phyloP scores from a whole-genome alignment of 208 protist genomes.

The Tritrichomonas foetus region DNA sequence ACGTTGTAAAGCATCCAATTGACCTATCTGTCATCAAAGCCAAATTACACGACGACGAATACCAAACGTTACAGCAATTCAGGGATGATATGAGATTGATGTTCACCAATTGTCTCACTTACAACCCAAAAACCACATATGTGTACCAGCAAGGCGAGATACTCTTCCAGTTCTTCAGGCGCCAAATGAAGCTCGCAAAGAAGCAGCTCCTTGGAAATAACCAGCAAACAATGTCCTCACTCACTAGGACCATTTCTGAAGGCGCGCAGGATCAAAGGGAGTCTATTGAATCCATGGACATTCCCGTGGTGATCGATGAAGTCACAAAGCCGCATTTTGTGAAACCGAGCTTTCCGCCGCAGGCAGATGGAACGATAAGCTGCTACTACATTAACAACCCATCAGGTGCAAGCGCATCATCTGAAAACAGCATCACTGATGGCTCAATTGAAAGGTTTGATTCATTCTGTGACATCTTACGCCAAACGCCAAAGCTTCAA shows the following conservation, averaged over 20 bases:
- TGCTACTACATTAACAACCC: too few relatives aligned
- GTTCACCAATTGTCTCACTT: background rate
- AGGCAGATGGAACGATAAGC: too few relatives aligned
- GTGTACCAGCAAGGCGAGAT: background rate
- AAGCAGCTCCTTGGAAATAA: background rate
- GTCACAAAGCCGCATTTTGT: too few relatives aligned
- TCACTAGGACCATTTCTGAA: background rate
- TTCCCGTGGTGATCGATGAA: too few relatives aligned
- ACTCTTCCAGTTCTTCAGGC: background rate
- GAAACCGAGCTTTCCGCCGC: too few relatives aligned
- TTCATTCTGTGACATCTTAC: too few relatives aligned
- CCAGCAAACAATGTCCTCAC: background rate
- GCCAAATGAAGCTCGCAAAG: background rate
- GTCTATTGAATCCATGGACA: too few relatives aligned
- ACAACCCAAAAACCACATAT: background rate
- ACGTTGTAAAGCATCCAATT: constrained; percentile 37
- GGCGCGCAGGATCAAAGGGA: background rate
- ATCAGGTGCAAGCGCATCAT: too few relatives aligned
- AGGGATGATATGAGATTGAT: background rate
- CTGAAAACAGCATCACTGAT: too few relatives aligned
- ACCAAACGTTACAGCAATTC: constrained; percentile 17
- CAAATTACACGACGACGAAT: constrained; percentile 14
- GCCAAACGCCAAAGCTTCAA: too few relatives aligned
- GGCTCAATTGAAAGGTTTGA: too few relatives aligned
- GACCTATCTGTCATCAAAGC: constrained; percentile 27